Base-by-base conservation (phyloP, 1,139 yeast species). In the Lodderomyces orthopsilosis region DNA sequence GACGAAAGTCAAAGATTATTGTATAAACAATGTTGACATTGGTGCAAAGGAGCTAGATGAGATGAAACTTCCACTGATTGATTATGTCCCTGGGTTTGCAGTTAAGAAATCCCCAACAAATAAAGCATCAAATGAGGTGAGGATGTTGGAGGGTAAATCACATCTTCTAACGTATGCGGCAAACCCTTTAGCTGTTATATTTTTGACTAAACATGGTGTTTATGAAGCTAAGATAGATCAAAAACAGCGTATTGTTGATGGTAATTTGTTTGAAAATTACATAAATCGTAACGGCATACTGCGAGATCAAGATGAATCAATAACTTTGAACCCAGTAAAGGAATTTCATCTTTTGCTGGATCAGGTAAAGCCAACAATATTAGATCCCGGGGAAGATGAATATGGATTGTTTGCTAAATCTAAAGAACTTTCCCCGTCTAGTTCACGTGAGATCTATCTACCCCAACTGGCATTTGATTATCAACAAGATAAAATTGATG, bases 31-130 rank as follows among this genome's bases (percentile, higher is more conserved):
- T 17, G 44, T 51, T 10, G 62, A 59, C 27, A 43, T 65, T 30
- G 55, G 62, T n/a, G 50, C 46, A 4, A 53, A 53, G 17, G 69
- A 66, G 26, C 51, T 66, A 42, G 51, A 49, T 38, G 52, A 46
- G 32, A 60, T 64, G 48, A 23, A 42, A 15, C 44, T 48, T 32
- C 47, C 49, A 13, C 41, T 41, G 27, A 40, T 41, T 23, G 39
- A 48, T 30, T 43, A 42, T 43, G 47, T 65, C 23, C 76, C 79
- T 3, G 80, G 80, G 0, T 75, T 75, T 55, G 70, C 72, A 47
- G 71, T 73, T 12, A 58, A 52, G 44, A 49, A 47, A 28, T 59
- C 69, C 1, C 62, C 70, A 1, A 63, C 49, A 15, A 49, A 62
- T 8, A 58, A 57, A 45, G 60, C 69, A 8, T 61, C 68, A 19